Conservation (phyloP, 129 eudicot genomes). For the Pulicaria dysenterica region DNA sequence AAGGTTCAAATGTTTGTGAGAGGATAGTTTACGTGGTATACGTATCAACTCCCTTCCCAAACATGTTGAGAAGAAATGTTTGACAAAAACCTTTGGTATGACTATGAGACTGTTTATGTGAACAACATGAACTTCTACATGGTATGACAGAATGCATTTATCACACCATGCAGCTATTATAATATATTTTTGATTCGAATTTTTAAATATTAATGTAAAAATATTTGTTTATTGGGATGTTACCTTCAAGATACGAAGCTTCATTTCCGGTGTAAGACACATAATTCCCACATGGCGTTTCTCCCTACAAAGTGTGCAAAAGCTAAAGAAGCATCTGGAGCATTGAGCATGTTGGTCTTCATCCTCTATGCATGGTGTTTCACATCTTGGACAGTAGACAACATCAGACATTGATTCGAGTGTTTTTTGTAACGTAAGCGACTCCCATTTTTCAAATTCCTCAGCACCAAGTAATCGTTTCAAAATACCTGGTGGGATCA, state of each 20-base stretch:
- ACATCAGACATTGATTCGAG: conserved; percentile 92
- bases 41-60: neutral
- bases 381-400: conserved; percentile 93
- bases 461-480: conserved; percentile 69
- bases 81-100: neutral
- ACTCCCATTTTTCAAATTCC: conserved; percentile 87
- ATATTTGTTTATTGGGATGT: neutral
- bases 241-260: conserved; percentile 76
- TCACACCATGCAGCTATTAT: neutral
- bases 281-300: conserved; percentile 69
- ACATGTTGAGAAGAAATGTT: neutral
- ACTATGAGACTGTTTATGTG: neutral
- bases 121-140: neutral
- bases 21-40: too few species aligned
- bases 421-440: conserved; percentile 66
- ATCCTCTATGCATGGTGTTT: conserved; percentile 86
- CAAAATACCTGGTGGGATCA: conserved; percentile 76
- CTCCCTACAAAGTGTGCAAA: conserved; percentile 86
- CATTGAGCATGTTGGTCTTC: conserved; percentile 95
- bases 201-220: neutral
- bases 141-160: neutral
- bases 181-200: neutral
- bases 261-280: conserved; percentile 85
- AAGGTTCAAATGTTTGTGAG: too few species aligned
- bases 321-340: conserved; percentile 77